Evolutionary conservation across 1,284 basidiomycete species (phyloP), one percentile per base, ranked within the genome.

Genomic region (Cryptococcus sp.): DNA sequence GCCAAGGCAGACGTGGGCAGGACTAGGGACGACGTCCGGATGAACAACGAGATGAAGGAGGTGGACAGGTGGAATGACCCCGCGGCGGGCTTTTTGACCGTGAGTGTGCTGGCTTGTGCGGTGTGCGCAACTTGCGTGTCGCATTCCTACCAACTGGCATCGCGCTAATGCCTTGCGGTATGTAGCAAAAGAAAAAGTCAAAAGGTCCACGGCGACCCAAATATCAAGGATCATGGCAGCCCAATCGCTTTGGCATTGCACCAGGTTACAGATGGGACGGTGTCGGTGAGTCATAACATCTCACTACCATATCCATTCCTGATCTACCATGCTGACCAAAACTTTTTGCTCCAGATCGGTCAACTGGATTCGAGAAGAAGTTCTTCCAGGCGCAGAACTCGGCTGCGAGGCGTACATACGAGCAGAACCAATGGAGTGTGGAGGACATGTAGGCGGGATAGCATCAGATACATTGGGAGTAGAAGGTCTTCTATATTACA

Each of bases 191-290:
- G 73, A 89, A 88, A 70, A 82, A 79, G 72, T 72, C 81, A 2
- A 91, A 89, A 70, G 89, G 88, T 0, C 87, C 89, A 2, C 84
- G 84, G 58, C 86, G 83, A 78, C 94, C 94, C 1, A 86, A 88
- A 71, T 99, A 98, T 77, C 83, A 81, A 25, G 93, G 93, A 8
- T 90, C 93, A 0, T 93, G 91, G 1, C 88, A 93, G 17, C 93
- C 94, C 8, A 99, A 99, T 80, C 86, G 95, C 10, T 99, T 95
- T 77, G 88, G 88, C 23, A 97, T 99, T 64, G 87, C 85, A 56
- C 96, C 95, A 13, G 95, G 95, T 0, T 94, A 94, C 74, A 84
- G 95, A 67, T 99, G 94, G 95, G 95, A 98, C 74, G 93, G 92
- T 47, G 92, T 94, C 57, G 91, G 91, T 93, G 68, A 73, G 86